Evolutionary conservation across 2,329 filamentous ascomycete species (phyloP), one percentile per base, ranked within the genome.

Genomic region (Rhynchosporium agropyri): DNA sequence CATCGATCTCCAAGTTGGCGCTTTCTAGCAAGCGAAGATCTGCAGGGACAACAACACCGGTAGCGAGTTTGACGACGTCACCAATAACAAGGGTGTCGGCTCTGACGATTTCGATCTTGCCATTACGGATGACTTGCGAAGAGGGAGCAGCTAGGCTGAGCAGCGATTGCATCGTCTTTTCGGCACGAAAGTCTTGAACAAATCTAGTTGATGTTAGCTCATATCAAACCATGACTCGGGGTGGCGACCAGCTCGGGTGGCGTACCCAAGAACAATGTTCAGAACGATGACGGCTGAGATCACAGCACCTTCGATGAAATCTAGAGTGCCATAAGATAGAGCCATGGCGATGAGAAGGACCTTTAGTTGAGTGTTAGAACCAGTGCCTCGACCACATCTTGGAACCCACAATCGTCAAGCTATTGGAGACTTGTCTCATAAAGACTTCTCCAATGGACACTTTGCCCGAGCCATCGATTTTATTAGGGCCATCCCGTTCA

Each of bases 291-390:
- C 85, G 70, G 84, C 84, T 61, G 83, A 79, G 68, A 88, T 84
- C 65, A 88, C 85, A 68, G 81, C 82, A 67, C 81, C 85, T 78
- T 88, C 85, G 73, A 87, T 81, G 71, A 81, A 87, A 74, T 88
- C 87, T 70, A 80, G 72, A 69, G 89, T 89, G 74, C 81, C 84
- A 77, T 88, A 89, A 55, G 84, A 86, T 63, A 86, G 78, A 63
- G 85, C 86, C 85, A 90, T 91, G 71, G 90, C 89, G 71, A 90
- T 85, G 69, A 92, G 80, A 69, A 92, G 85, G 66, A 90, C 88
- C 88, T 90, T 65, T 28, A 20, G 15, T 20, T 53, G 43, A 42
- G 20, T 20, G 49, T 62, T 48, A 63, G 55, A 43, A 50, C 33
- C 29, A 61, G 43, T 56, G 60, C 51, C 31, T 49, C 43, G 33